Base-by-base conservation (phyloP, 2,329 filamentous ascomycete species). In the Beauveria caledonica region DNA sequence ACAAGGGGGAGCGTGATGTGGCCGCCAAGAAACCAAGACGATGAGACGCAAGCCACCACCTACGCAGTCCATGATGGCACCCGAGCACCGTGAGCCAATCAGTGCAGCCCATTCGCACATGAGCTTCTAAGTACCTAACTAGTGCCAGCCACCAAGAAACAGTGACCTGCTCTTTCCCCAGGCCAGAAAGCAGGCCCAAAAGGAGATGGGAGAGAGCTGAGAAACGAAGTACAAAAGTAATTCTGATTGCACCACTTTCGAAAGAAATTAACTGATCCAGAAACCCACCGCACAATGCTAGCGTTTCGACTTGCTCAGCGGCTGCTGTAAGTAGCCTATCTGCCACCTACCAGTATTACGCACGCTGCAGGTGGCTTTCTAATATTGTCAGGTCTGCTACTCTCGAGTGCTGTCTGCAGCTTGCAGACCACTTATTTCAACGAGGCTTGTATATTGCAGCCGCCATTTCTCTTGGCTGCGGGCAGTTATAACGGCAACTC, bases 311-410 rank as follows among this genome's bases (percentile, higher is more conserved):
- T 44, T 33, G 23, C 44, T 33, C 21, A 39, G 29, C 23, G 21
- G 46, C 33, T 40, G 36, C 27, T 23, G 19, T n/a, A n/a, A n/a
- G n/a, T n/a, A n/a, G 42, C 23, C 45, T 25, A 21, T 17, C 45
- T 29, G 56, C 45, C 29, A 19, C 55, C 51, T n/a, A n/a, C n/a
- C n/a, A n/a, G n/a, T 51, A 50, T 58, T 50, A 51, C 55, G 55
- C 46, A 58, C 17, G 36, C 46, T 44, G 33, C 56, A 58, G 36
- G 25, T 40, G 55, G 55, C 55, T 23, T 19, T 33, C 11, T 36
- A 29, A 54, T 54, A 11, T 44, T 25, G 5, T 36, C 21, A 44
- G 21, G 8, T 13, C 13, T 50, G 15, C 36, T 49, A 11, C 15
- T 46, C 6, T 46, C 44, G 44, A 46, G 21, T 25, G 19, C 15